These are phyloP conservation scores for Neurospora tetrasperma DNA, from an alignment of 495 filamentous ascomycete genomes.

Conservation along the genomic window DNA sequence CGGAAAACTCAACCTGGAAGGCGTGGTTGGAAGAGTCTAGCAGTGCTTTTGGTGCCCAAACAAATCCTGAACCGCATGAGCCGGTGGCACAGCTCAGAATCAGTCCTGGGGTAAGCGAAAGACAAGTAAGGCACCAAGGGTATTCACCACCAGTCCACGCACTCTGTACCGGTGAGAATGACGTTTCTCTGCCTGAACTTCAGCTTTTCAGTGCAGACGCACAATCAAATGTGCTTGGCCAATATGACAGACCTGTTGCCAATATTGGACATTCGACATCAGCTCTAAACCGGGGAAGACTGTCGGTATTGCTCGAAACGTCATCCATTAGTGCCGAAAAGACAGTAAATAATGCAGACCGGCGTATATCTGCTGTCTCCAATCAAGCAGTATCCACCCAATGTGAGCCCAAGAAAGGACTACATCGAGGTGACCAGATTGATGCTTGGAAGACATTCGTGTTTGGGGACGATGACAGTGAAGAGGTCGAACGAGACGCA, in stretches of 20 bases:
- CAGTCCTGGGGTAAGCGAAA: constrained; percentile 20
- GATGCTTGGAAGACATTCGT: constrained; percentile 32
- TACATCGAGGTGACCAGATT: constrained; percentile 12
- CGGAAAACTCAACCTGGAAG: constrained; percentile 12
- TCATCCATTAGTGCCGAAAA: background rate
- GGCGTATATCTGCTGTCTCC: background rate
- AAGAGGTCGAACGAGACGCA: constrained; percentile 22
- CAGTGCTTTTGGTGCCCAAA: background rate
- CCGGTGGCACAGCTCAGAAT: background rate
- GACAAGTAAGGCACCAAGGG: background rate
- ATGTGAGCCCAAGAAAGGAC: background rate
- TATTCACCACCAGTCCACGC: background rate
- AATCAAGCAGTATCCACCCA: background rate
- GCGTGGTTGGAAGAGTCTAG: constrained; percentile 13
- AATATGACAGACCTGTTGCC: background rate
- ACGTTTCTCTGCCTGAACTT: background rate
- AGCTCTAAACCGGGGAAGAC: background rate
- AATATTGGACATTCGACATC: background rate
- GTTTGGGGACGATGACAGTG: constrained; percentile 23
- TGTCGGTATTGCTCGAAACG: background rate
- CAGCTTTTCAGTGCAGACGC: background rate
- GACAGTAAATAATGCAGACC: background rate
- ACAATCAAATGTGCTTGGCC: background rate
- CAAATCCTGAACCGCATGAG: background rate
- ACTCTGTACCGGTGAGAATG: background rate